These are phyloP conservation scores for Cucumis hystrix DNA, from an alignment of 306 rosid genomes.

Conservation along the genomic window DNA sequence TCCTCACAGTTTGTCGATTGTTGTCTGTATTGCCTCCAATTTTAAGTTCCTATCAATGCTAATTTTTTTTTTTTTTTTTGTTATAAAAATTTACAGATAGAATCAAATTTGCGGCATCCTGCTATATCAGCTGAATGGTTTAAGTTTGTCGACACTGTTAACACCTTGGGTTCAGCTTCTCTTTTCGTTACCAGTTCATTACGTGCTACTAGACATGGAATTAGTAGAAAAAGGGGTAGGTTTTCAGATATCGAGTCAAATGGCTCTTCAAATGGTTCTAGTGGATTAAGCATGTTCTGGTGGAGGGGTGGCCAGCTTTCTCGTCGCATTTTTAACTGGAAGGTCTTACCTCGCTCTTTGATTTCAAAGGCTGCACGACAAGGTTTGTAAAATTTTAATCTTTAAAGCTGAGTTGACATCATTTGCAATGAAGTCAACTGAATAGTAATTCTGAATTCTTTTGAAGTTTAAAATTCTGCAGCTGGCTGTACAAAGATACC, in stretches of 20 bases:
- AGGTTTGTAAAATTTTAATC: conserved; percentile 38
- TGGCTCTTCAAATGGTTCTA: conserved; percentile 41
- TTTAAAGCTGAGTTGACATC: conserved; percentile 12
- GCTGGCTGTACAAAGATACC: conserved; percentile 78
- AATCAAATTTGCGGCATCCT: conserved; percentile 54
- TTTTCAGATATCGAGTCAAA: conserved; percentile 45
- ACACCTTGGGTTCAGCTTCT: conserved; percentile 75
- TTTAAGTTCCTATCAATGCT: conserved; percentile 7
- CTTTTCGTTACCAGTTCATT: conserved; percentile 49
- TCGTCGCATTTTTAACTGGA: conserved; percentile 73
- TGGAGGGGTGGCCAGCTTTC: conserved; percentile 97
- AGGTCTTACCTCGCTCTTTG: conserved; percentile 62
- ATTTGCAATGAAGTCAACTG: conserved; percentile 23
- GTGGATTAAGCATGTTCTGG: conserved; percentile 84
- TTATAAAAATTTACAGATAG: conserved; percentile 40
- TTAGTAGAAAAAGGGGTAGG: conserved; percentile 55
- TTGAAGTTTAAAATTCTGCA: conserved; percentile 46
- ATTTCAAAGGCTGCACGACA: conserved; percentile 85
- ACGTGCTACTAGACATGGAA: conserved; percentile 49
- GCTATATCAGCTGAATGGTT: conserved; percentile 78
- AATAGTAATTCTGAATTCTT: conserved; percentile 31
- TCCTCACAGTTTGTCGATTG: not conserved
- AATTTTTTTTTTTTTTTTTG: not conserved
- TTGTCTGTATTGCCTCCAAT: not conserved
- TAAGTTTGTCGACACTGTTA: conserved; percentile 66